phyloP scores from a whole-genome alignment of 1,139 yeast species.

The Pichiaceae sp. region DNA sequence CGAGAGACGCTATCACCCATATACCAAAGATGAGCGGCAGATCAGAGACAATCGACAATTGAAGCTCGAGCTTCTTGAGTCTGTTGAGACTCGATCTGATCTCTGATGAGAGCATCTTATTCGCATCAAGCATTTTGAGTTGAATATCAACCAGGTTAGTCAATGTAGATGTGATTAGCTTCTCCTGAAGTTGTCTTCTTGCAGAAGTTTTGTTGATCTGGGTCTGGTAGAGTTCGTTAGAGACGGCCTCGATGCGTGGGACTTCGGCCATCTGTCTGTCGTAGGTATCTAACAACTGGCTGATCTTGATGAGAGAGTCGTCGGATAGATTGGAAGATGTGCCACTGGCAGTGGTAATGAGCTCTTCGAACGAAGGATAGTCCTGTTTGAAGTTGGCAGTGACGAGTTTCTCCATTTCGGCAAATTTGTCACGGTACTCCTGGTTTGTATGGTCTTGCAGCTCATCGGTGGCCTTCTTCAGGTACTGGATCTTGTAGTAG shows the following conservation, averaged over 20 bases:
- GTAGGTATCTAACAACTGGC: slow-evolving; percentile 19
- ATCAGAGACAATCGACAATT: slow-evolving; percentile 53
- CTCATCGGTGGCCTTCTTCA: slow-evolving; percentile 10
- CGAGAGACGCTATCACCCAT: slow-evolving; percentile 56
- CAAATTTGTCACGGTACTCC: slow-evolving; percentile 12
- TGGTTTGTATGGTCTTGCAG: slow-evolving; percentile 8
- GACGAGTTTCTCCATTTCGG: slow-evolving; percentile 15
- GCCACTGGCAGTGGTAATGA: slow-evolving; percentile 20
- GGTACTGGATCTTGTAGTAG: slow-evolving; percentile 13
- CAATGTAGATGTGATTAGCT: slow-evolving; percentile 18
- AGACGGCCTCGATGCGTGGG: slow-evolving; percentile 21
- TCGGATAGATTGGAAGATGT: slow-evolving; percentile 20
- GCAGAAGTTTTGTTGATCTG: slow-evolving; percentile 15
- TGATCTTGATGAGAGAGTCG: slow-evolving; percentile 17
- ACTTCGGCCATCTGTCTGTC: slow-evolving; percentile 25
- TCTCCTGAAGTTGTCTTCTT: slow-evolving; percentile 18
- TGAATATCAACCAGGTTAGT: slow-evolving; percentile 21
- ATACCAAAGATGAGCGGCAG: slow-evolving; percentile 78
- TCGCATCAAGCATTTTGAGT: slow-evolving; percentile 18
- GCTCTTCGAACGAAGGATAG: slow-evolving; percentile 23
- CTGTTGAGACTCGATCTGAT: slow-evolving; percentile 35
- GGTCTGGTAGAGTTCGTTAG: slow-evolving; percentile 24
- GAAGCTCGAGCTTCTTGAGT: slow-evolving; percentile 34
- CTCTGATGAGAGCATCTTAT: slow-evolving; percentile 15
- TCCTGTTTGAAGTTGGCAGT: slow-evolving; percentile 8